phyloP scores from a whole-genome alignment of 176 grass and related monocot genomes.

The Aegilops sharonensis region DNA sequence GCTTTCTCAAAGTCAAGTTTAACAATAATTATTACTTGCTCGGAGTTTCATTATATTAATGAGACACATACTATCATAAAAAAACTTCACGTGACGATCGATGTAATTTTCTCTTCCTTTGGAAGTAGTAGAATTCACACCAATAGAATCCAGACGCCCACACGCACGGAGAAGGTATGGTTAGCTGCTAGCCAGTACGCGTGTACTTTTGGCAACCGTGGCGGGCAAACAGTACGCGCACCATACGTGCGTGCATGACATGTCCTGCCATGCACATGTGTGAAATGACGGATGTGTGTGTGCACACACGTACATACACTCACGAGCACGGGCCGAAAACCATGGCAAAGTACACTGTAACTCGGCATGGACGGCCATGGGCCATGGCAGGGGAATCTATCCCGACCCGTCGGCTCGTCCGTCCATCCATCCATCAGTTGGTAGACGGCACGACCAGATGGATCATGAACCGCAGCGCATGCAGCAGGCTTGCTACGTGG shows the following conservation, averaged over 20 bases:
- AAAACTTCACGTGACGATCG: no score
- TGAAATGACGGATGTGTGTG: not conserved
- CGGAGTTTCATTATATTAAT: no score
- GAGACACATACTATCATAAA: no score
- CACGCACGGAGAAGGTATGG: no score
- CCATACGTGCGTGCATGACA: not conserved
- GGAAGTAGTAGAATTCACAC: no score
- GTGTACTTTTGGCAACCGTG: not conserved
- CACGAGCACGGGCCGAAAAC: not conserved
- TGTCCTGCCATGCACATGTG: not conserved
- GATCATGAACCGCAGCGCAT: not conserved
- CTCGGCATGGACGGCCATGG: slow-evolving; percentile 4
- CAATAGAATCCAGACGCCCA: no score
- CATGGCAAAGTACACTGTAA: not conserved
- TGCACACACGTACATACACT: not conserved
- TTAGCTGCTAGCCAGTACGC: not conserved
- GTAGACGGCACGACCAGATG: not conserved
- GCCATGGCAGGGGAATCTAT: slow-evolving; percentile 1
- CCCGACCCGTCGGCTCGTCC: not conserved
- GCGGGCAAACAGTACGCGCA: not conserved
- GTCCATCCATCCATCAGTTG: not conserved
- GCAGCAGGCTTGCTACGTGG: not conserved
- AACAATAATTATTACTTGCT: no score
- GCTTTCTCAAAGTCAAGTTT: no score
- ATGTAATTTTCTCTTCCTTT: no score